Base-by-base conservation (phyloP, 2,329 filamentous ascomycete genomes). In the Davidsoniella australis region DNA sequence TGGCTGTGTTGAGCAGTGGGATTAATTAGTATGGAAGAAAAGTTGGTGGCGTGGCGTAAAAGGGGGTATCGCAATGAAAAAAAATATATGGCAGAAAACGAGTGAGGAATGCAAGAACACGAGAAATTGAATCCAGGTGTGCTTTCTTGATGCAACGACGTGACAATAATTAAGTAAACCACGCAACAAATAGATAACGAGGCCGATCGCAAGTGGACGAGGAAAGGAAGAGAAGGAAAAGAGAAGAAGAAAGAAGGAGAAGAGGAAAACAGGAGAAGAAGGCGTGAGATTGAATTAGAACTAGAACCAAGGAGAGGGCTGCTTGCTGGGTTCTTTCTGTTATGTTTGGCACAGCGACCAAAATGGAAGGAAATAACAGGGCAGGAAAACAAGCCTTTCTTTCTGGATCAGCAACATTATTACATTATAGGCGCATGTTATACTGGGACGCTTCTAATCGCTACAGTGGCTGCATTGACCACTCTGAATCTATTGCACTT, bases 11-110 rank as follows among this genome's bases (percentile, higher is more conserved):
- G 14, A 12, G 39, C 5, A 41, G 12, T 41, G 29, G 29, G 12
- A 39, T 44, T 23, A 23, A 23, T 26, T 38, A 44, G 26, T 48
- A 41, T 41, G 38, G 43, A 50, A 42, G 33, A 33, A 33, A 33
- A 33, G 29, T 33, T 33, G 45, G 29, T 18, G 23, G 47, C 50
- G 47, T 46, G 47, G 50, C 46, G 42, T 52, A 44, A 52, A 52
- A 52, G 42, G 50, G 50, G 50, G 50, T 52, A 52, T 52, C 50
- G 50, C 43, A 39, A 52, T 45, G 41, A 46, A 47, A 45, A 41
- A 46, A 49, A 45, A 23, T 23, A 23, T 23, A 52, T 38, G 47
- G 42, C 41, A 49, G 38, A 41, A 40, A 41, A 36, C 39, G 47
- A 52, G 41, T 45, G 36, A 40, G 50, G 41, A n/a, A 47, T 26